A percentile compares a stretch with the other conserved stretches of the same genome.
These are phyloP conservation scores for Colletotrichum sp. DNA, from an alignment of 2,329 filamentous ascomycete genomes.

Conservation along the genomic window DNA sequence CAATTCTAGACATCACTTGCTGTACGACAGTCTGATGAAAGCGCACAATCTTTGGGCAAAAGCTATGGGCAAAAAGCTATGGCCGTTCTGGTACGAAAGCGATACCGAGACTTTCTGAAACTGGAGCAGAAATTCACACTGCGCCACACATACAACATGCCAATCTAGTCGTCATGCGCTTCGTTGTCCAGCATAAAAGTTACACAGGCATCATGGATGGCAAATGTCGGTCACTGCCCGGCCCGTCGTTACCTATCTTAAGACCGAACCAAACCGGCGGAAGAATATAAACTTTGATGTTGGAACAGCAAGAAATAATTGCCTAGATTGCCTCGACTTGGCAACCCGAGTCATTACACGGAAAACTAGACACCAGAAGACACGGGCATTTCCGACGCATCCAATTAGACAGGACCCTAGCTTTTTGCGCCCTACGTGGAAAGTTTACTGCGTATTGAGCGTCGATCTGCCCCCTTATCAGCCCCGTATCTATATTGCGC, in stretches of 20 bases:
- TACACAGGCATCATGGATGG: neutral
- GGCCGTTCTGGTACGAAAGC: neutral
- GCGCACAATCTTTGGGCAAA: fast-evolving
- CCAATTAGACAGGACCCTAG: neutral
- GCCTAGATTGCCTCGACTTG: neutral
- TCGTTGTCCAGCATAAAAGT: neutral
- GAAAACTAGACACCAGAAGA: neutral
- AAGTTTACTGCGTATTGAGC: neutral
- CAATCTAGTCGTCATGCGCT: neutral
- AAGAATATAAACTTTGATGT: neutral
- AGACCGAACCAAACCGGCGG: neutral
- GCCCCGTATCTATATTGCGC: neutral
- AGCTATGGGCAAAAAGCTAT: neutral
- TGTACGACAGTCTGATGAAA: neutral
- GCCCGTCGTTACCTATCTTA: neutral
- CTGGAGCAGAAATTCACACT: neutral
- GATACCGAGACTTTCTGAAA: neutral
- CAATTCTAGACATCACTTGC: neutral
- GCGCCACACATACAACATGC: neutral
- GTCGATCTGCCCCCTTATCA: neutral
- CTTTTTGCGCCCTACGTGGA: neutral
- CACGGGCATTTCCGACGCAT: neutral
- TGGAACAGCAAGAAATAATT: neutral
- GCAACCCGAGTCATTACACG: neutral
- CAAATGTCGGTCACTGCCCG: neutral